These are phyloP conservation scores for Silene uniflora DNA, from an alignment of 148 eudicot species.

Conservation along the genomic window DNA sequence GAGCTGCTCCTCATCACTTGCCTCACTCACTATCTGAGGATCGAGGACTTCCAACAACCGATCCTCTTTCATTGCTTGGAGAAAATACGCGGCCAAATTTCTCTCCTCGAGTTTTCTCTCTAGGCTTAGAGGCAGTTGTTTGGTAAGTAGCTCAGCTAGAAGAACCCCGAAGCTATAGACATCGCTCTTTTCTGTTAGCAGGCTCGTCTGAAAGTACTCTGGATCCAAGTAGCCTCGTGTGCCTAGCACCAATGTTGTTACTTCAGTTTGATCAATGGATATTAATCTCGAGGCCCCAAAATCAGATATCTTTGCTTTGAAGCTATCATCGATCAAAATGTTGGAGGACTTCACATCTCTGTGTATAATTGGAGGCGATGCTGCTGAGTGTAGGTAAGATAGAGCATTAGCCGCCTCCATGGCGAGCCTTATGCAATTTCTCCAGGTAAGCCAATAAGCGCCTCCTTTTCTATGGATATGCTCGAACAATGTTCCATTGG, in stretches of 20 bases:
- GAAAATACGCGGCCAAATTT: constrained; percentile 17
- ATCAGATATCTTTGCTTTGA: constrained; percentile 18
- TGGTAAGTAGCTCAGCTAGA: constrained; percentile 25
- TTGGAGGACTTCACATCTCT: constrained; percentile 18
- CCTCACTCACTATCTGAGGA: constrained; percentile 23
- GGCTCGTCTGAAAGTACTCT: constrained; percentile 25
- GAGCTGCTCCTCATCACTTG: constrained; percentile 15
- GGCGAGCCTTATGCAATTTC: constrained; percentile 15
- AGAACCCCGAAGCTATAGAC: constrained; percentile 28
- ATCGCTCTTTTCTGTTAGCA: constrained; percentile 29
- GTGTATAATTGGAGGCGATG: constrained; percentile 24
- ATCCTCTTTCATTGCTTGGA: constrained; percentile 13
- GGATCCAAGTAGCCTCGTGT: constrained; percentile 29
- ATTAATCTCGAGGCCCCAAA: constrained; percentile 27
- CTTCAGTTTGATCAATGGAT: constrained; percentile 21
- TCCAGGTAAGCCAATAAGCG: constrained; percentile 19
- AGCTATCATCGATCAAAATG: constrained; percentile 19
- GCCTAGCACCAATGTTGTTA: constrained; percentile 27
- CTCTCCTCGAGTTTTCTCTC: constrained; percentile 15
- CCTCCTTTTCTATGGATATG: constrained; percentile 13
- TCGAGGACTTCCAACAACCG: constrained; percentile 20
- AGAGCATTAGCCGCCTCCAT: constrained; percentile 21
- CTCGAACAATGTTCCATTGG: constrained; percentile 21
- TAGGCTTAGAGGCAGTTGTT: constrained; percentile 4
- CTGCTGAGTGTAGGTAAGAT: constrained; percentile 27